A percentile compares a stretch with the other conserved stretches of the same genome.
Evolutionary conservation across 495 filamentous ascomycete species (phyloP).

Genomic region (Thermochaetoides thermophila): DNA sequence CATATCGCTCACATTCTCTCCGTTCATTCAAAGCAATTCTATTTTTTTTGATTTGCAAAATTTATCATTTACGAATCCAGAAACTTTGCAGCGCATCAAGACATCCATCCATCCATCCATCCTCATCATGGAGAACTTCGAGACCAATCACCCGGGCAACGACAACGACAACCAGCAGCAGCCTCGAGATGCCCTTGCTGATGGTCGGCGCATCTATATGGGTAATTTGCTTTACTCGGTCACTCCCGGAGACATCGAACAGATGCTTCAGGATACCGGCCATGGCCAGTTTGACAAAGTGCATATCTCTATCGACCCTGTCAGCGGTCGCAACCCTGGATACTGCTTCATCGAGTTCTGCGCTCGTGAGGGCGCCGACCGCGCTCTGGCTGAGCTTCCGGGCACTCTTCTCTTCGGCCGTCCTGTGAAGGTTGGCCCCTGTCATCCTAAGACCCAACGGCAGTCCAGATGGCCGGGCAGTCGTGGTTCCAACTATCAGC

Average conservation of each 20-base stretch:
- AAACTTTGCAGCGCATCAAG: too few relatives aligned
- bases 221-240: slow-evolving; percentile 55
- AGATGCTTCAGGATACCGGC: slow-evolving; percentile 34
- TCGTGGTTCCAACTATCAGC: slow-evolving; percentile 3
- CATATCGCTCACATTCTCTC: too few relatives aligned
- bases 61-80: too few relatives aligned
- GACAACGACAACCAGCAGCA: too few relatives aligned
- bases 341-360: slow-evolving; percentile 58
- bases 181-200: slow-evolving; percentile 31
- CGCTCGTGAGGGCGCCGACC: slow-evolving; percentile 39
- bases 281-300: slow-evolving; percentile 38
- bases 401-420: slow-evolving; percentile 39
- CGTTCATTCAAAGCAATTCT: too few relatives aligned
- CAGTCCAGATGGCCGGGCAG: slow-evolving; percentile 2
- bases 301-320: slow-evolving; percentile 52
- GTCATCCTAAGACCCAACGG: slow-evolving; percentile 26
- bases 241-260: slow-evolving; percentile 45
- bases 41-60: too few relatives aligned
- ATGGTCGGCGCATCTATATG: slow-evolving; percentile 45
- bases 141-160: too few relatives aligned
- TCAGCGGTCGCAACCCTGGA: slow-evolving; percentile 51
- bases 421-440: slow-evolving; percentile 46
- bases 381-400: slow-evolving; percentile 39
- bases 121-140: too few relatives aligned
- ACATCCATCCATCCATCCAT: too few relatives aligned